Percentiles rank a stretch among this genome's conserved stretches.
Evolutionary conservation across 169 alveolate genomes (phyloP).

Genomic region (Babesia ovata): DNA sequence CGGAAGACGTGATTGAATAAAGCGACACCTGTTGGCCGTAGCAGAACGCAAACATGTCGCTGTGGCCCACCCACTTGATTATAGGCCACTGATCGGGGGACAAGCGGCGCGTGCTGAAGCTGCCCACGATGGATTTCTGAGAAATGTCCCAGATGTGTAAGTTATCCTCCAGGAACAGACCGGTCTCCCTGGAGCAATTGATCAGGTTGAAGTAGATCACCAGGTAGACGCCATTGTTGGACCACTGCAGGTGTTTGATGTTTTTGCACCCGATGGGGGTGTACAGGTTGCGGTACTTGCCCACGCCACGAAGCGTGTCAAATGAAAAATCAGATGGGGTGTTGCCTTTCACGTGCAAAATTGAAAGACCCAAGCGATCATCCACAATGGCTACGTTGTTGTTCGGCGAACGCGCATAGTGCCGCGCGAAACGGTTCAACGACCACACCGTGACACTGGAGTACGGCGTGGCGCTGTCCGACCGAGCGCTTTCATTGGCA

Average conservation of each 20-base stretch:
- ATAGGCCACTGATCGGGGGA: constrained; percentile 72
- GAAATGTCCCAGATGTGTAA: constrained; percentile 70
- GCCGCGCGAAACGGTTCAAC: constrained; percentile 54
- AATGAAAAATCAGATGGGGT: constrained; percentile 30
- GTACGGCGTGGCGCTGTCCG: constrained; percentile 19
- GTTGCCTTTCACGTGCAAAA: constrained; percentile 39
- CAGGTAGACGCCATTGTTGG: constrained; percentile 61
- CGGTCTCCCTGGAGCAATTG: constrained; percentile 59
- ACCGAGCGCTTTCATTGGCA: constrained; percentile 16
- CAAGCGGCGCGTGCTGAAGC: constrained; percentile 55
- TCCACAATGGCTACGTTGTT: constrained; percentile 61
- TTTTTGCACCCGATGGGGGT: constrained; percentile 70
- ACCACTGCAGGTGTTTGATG: constrained; percentile 68
- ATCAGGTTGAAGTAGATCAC: constrained; percentile 58
- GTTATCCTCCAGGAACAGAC: constrained; percentile 56
- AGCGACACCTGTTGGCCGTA: constrained; percentile 53
- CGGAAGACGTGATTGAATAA: constrained; percentile 52
- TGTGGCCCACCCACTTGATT: constrained; percentile 61
- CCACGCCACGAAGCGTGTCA: constrained; percentile 69
- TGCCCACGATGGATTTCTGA: constrained; percentile 53
- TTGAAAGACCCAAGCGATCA: constrained; percentile 63
- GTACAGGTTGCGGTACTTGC: constrained; percentile 63
- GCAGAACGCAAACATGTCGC: constrained; percentile 55
- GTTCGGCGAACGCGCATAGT: constrained; percentile 54
- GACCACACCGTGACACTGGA: constrained; percentile 47